A percentile compares a stretch with the other conserved stretches of the same genome.
These are phyloP conservation scores for Saccharata proteae DNA, from an alignment of 2,329 filamentous ascomycete species.

Conservation along the genomic window DNA sequence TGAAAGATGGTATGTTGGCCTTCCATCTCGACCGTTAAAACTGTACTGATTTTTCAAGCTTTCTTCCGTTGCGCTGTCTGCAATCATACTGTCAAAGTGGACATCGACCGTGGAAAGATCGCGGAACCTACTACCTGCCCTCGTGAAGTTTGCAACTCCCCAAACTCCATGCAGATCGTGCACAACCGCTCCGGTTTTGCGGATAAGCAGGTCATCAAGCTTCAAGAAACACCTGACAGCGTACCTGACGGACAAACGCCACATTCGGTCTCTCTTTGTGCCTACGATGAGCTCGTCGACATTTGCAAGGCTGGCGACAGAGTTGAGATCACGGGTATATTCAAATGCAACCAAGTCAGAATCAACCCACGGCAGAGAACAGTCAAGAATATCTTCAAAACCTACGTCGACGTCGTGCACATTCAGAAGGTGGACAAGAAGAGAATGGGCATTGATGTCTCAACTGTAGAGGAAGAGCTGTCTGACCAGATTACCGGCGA, in stretches of 20 bases:
- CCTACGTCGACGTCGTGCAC: conserved; percentile 88
- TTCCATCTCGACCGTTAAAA: too few species aligned
- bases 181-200: conserved; percentile 92
- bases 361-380: conserved; percentile 87
- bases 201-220: conserved; percentile 97
- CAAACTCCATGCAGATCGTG: conserved; percentile 96
- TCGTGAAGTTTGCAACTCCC: conserved; percentile 64
- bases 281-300: conserved; percentile 94
- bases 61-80: conserved; percentile 95
- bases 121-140: conserved; percentile 87
- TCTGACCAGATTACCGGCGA: conserved; percentile 59
- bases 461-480: conserved; percentile 74
- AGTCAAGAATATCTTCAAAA: conserved; percentile 95
- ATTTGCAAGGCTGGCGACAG: conserved; percentile 96
- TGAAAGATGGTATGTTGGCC: conserved; percentile 62
- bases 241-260: conserved; percentile 94
- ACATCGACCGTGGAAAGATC: conserved; percentile 92
- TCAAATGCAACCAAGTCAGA: conserved; percentile 85
- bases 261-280: conserved; percentile 90
- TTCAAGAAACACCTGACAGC: conserved; percentile 92
- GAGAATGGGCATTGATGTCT: conserved; percentile 79
- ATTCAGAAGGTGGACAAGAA: conserved; percentile 95
- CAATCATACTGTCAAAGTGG: conserved; percentile 79
- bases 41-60: conserved; percentile 34
- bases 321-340: conserved; percentile 91